A percentile compares a stretch with the other conserved stretches of the same genome.
Evolutionary conservation across 2,329 filamentous ascomycete genomes (phyloP).

Genomic region (Calonectria hawksworthii): DNA sequence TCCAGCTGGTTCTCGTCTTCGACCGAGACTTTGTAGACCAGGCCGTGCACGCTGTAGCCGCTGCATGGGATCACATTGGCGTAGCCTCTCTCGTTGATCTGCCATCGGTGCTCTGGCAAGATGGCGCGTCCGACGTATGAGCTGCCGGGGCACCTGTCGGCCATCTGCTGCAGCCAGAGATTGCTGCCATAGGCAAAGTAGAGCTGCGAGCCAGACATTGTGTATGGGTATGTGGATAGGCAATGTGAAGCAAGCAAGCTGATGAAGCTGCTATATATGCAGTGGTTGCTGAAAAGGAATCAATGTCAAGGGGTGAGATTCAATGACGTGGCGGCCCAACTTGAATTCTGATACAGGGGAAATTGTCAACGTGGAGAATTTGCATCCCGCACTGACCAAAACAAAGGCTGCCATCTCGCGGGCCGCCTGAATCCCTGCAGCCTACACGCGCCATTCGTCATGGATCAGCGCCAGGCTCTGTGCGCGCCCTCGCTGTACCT

Average conservation of each 20-base stretch:
- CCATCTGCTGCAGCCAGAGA: slow-evolving; percentile 22
- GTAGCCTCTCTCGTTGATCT: slow-evolving; percentile 23
- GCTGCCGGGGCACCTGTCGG: slow-evolving; percentile 18
- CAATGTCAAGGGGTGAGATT: not conserved
- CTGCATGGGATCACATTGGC: slow-evolving; percentile 21
- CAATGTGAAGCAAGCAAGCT: no score
- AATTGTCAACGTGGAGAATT: slow-evolving; percentile 5
- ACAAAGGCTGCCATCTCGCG: not conserved
- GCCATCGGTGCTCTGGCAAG: slow-evolving; percentile 7
- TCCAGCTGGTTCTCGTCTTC: not conserved
- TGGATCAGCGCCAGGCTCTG: not conserved
- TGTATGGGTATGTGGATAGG: not conserved
- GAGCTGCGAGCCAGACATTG: not conserved
- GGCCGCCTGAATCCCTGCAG: not conserved
- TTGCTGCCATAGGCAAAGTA: slow-evolving; percentile 29
- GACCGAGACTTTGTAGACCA: not conserved
- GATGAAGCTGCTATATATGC: not conserved
- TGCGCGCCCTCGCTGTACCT: not conserved
- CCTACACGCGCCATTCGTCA: not conserved
- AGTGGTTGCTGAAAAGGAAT: not conserved
- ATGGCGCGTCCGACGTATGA: slow-evolving; percentile 14
- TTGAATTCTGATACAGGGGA: not conserved
- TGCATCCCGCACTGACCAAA: slow-evolving; percentile 8
- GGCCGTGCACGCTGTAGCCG: slow-evolving; percentile 5
- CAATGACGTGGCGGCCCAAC: not conserved